Base-by-base conservation (phyloP, 2,329 filamentous ascomycete species). In the Colletotrichum somersetense region DNA sequence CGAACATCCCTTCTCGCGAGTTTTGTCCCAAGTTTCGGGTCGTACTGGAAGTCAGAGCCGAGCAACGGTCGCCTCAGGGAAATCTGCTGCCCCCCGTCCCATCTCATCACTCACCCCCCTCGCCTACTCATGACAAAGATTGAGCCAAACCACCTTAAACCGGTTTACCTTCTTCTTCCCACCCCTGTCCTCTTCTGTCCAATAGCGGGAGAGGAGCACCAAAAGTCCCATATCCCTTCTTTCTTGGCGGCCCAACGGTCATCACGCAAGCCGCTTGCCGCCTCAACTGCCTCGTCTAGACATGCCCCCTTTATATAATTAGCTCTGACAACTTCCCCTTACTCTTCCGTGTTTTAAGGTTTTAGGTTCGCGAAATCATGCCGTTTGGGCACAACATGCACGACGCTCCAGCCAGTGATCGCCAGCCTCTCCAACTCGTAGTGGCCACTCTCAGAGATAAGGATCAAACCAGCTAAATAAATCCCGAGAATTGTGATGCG, bases 51-150 rank as follows among this genome's bases (percentile, higher is more conserved):
- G 44, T 46, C 59, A 56, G 66, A 65, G 69, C 59, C 69, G 69
- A 69, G 48, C 66, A 69, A 56, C 59, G 69, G 59, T 69, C 66
- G 59, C 64, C 58, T 72, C 69, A 64, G 59, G 56, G 59, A 44
- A 46, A 30, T 30, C 30, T 30, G 30, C 30, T 30, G 30, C 30
- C 30, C 30, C 30, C 30, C 26, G 23, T 26, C 30, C 55, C 69
- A 48, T 72, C 69, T 55, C 66, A 69, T 69, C 59, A 69, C n/a
- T 12, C n/a, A 14, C 18, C 44, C 44, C n/a, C 23, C 18, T 44
- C 38, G 2, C 23, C 23, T 16, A 30, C 8, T 38, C 11, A 52
- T n/a, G 23, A 44, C 23, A 38, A 18, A 58, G 52, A 46, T 18
- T 16, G 12, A 33, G 38, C 18, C 42, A 44, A 14, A 53, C 26